phyloP scores from a whole-genome alignment of 139 green algal species.

The Chlamydomonas eustigma region DNA sequence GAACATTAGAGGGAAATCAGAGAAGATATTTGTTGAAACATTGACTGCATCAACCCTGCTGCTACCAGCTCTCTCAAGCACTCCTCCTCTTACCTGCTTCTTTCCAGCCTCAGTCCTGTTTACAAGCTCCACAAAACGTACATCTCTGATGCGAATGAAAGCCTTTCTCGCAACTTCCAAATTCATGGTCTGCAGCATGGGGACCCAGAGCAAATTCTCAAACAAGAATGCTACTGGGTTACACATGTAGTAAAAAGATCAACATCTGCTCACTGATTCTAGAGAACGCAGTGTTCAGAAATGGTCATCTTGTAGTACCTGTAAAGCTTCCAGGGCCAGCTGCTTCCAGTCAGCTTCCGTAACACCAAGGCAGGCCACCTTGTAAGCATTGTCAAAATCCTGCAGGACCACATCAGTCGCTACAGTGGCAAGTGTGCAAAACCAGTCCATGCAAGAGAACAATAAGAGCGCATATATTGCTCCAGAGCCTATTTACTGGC shows the following conservation, averaged over 20 bases:
- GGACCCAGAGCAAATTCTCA: no score
- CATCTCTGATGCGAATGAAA: constrained; percentile 72
- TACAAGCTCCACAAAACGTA: constrained; percentile 66
- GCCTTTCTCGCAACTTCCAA: constrained; percentile 63
- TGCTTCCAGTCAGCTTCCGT: constrained; percentile 73
- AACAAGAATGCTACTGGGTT: no score
- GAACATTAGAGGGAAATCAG: no score
- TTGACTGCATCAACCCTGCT: background rate
- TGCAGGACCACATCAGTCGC: background rate
- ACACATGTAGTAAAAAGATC: no score
- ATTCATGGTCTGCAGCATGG: constrained; percentile 7
- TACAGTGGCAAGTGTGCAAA: no score
- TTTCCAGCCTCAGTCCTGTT: constrained; percentile 48
- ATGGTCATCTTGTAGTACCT: no score
- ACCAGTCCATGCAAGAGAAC: no score
- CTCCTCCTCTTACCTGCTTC: constrained; percentile 26
- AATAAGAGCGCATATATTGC: no score
- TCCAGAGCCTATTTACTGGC: no score
- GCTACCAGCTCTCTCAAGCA: background rate
- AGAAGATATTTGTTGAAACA: no score
- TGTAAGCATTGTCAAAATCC: constrained; percentile 11
- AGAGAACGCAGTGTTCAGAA: no score
- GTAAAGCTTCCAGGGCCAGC: constrained; percentile 48
- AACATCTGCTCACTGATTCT: no score
- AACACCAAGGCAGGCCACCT: constrained; percentile 54